phyloP scores from a whole-genome alignment of 106 monocot species.

The Acorus gramineus region DNA sequence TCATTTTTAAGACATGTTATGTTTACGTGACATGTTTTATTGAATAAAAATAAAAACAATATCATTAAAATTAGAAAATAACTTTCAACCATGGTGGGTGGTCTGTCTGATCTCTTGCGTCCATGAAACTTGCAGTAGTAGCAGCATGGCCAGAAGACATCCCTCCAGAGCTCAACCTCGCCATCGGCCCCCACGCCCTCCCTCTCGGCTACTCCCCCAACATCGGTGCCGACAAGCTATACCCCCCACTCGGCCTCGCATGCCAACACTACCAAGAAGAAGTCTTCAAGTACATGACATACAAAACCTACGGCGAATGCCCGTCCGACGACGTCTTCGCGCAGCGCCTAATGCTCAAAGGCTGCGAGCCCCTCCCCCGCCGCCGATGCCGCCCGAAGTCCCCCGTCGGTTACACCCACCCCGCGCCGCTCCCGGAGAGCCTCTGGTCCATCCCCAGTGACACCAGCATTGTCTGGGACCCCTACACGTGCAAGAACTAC shows the following conservation, averaged over 20 bases:
- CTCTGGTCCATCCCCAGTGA: conserved; percentile 60
- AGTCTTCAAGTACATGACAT: conserved; percentile 38
- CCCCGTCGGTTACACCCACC: conserved; percentile 33
- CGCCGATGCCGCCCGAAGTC: conserved; percentile 54
- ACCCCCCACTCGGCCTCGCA: conserved; percentile 30
- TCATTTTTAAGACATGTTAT: too few species aligned
- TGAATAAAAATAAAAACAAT: too few species aligned
- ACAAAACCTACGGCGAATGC: conserved; percentile 44
- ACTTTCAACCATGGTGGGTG: too few species aligned
- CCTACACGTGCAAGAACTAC: conserved; percentile 78
- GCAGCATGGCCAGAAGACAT: conserved; percentile 20
- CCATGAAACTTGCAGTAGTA: neutral
- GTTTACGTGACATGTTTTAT: too few species aligned
- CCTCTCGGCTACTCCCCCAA: conserved; percentile 21
- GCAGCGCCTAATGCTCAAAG: conserved; percentile 46
- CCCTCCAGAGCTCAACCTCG: conserved; percentile 39
- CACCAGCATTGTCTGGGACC: conserved; percentile 56
- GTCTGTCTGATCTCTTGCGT: too few species aligned
- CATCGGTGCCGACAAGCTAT: conserved; percentile 31
- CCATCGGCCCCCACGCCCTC: conserved; percentile 37
- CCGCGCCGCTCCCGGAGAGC: conserved; percentile 37
- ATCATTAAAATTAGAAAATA: too few species aligned
- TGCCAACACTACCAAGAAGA: conserved; percentile 41
- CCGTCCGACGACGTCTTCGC: conserved; percentile 44
- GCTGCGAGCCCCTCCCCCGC: conserved; percentile 67